Evolutionary conservation across 805 yeast species (phyloP).

Genomic region (Metschnikowia lunata): DNA sequence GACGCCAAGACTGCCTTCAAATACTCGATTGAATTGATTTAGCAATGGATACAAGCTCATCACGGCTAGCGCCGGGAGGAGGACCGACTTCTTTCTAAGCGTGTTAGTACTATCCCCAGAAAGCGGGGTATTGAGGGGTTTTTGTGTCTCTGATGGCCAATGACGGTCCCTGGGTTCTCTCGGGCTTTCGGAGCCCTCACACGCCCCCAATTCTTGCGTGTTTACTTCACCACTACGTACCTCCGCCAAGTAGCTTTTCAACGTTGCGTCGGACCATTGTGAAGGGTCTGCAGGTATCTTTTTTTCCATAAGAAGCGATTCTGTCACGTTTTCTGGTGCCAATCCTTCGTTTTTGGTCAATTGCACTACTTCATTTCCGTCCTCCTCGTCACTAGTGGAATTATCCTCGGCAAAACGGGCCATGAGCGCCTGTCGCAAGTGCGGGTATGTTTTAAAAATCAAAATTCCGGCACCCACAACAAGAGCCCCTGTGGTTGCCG

Average conservation of each 20-base stretch:
- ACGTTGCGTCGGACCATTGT: constrained; percentile 7
- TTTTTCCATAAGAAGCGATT: constrained; percentile 6
- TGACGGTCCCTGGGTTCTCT: too few relatives aligned
- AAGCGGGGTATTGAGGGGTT: too few relatives aligned
- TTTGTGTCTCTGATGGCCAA: too few relatives aligned
- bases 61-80: constrained; percentile 43
- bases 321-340: constrained; percentile 1
- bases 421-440: constrained; percentile 29
- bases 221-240: constrained; percentile 5
- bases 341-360: constrained; percentile 2
- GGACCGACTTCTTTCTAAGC: constrained; percentile 43
- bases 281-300: constrained; percentile 3
- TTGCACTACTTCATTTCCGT: constrained; percentile 7
- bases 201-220: not conserved
- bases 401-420: constrained; percentile 14
- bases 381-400: constrained; percentile 8
- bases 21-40: constrained; percentile 32
- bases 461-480: constrained; percentile 41
- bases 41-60: constrained; percentile 46
- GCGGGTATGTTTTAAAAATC: constrained; percentile 48
- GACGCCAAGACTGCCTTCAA: constrained; percentile 3
- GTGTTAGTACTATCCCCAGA: constrained; percentile 15
- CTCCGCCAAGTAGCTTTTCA: constrained; percentile 7
- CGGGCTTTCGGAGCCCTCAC: not conserved
- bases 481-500: constrained; percentile 38